phyloP scores from a whole-genome alignment of 805 yeast genomes.

The Ogataea degrootiae region DNA sequence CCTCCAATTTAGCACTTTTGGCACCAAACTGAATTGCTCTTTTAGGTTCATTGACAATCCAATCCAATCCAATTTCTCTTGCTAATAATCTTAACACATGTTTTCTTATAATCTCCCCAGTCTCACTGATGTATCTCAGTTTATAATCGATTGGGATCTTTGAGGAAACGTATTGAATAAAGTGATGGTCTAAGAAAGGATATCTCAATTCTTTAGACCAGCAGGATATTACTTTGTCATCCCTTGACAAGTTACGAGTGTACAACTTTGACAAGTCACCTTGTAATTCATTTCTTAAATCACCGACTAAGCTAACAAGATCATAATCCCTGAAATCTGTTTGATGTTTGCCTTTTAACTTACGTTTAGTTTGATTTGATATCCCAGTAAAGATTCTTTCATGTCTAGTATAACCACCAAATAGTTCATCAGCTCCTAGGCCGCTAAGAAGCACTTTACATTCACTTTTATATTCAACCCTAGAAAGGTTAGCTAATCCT shows the following conservation, averaged over 20 bases:
- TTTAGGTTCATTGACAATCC: slow-evolving; percentile 71
- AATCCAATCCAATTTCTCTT: slow-evolving; percentile 28
- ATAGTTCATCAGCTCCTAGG: slow-evolving; percentile 93
- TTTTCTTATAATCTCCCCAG: slow-evolving; percentile 41
- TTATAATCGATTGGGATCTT: slow-evolving; percentile 46
- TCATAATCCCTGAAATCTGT: slow-evolving; percentile 14
- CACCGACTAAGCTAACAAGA: slow-evolving; percentile 25
- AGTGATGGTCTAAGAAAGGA: slow-evolving; percentile 69
- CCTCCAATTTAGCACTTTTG: slow-evolving; percentile 87
- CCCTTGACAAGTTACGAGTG: slow-evolving; percentile 80
- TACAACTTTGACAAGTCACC: slow-evolving; percentile 72
- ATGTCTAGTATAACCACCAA: slow-evolving; percentile 93
- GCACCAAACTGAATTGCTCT: slow-evolving; percentile 98
- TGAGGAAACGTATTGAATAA: slow-evolving; percentile 46
- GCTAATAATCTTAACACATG: slow-evolving; percentile 63
- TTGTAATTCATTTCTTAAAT: slow-evolving; percentile 55
- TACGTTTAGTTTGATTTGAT: slow-evolving; percentile 20
- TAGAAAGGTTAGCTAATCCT: slow-evolving; percentile 9
- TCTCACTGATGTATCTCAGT: slow-evolving; percentile 31
- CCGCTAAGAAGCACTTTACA: slow-evolving; percentile 83
- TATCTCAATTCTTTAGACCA: slow-evolving; percentile 92
- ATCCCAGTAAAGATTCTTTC: slow-evolving; percentile 41
- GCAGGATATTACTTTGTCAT: slow-evolving; percentile 77
- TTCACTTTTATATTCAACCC: slow-evolving; percentile 38
- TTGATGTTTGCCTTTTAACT: slow-evolving; percentile 16